Conservation (phyloP, 1,139 yeast species). For the Protomyces inouyei region DNA sequence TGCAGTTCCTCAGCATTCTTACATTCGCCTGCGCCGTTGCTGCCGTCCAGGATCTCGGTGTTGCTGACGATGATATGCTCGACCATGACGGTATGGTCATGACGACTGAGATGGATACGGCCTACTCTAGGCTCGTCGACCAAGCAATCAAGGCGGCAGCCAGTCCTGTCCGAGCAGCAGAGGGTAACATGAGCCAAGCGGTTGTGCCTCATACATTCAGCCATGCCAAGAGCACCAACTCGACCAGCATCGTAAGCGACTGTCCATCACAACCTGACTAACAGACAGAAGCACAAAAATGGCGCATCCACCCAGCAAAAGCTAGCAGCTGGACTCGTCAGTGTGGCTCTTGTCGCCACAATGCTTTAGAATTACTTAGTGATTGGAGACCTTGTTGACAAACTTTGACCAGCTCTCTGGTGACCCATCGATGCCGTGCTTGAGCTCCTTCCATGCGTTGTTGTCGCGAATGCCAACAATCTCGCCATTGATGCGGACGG, state of each 20-base stretch:
- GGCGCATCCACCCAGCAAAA: neutral
- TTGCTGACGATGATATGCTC: neutral
- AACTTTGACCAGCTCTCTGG: conserved; percentile 4
- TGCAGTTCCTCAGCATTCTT: neutral
- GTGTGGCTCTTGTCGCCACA: neutral
- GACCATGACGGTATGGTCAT: neutral
- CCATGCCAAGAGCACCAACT: too few relatives aligned
- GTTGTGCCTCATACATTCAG: too few relatives aligned
- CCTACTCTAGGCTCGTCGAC: neutral
- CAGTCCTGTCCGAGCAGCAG: neutral
- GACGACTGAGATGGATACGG: neutral
- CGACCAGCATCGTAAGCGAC: neutral
- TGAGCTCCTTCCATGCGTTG: conserved; percentile 9
- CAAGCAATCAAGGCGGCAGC: neutral
- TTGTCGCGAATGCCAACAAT: conserved; percentile 6
- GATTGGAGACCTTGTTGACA: neutral
- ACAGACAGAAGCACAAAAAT: neutral
- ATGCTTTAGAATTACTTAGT: neutral
- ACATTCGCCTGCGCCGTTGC: neutral
- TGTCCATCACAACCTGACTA: neutral
- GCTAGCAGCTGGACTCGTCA: neutral
- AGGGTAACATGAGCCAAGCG: neutral
- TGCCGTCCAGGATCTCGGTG: neutral
- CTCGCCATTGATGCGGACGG: conserved; percentile 10
- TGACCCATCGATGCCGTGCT: conserved; percentile 4